These are phyloP conservation scores for Acanthamoeba castellanii DNA, from an alignment of 208 protist genomes.

Conservation along the genomic window DNA sequence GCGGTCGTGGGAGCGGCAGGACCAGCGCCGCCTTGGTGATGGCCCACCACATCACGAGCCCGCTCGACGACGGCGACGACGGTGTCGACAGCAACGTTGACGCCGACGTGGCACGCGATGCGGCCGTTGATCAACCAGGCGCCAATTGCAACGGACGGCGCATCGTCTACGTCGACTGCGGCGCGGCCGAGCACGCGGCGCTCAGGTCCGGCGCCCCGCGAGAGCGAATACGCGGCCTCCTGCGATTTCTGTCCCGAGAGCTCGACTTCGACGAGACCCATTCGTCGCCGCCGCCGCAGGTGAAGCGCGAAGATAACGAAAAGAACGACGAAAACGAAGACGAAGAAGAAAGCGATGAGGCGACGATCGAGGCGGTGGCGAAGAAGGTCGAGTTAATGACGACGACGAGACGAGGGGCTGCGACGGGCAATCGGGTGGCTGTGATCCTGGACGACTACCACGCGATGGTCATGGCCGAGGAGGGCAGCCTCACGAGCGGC, in stretches of 20 bases:
- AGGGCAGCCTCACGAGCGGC: too few species aligned
- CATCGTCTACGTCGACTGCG: background rate
- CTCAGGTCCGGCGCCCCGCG: background rate
- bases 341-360: background rate
- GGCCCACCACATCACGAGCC: background rate
- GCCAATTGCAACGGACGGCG: too few species aligned
- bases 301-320: background rate
- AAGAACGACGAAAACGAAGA: background rate
- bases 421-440: background rate
- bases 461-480: background rate
- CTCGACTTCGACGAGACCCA: background rate
- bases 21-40: constrained; percentile 7
- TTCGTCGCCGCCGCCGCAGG: too few species aligned
- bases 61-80: background rate
- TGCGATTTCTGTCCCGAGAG: background rate
- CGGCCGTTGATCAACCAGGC: too few species aligned
- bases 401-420: background rate
- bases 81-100: background rate
- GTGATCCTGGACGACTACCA: background rate
- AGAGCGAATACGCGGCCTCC: background rate
- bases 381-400: background rate
- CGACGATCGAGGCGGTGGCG: background rate
- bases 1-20: background rate
- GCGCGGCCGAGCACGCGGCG: background rate
- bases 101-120: background rate